Evolutionary conservation across 305 asterid species (phyloP), one percentile per base, ranked within the genome.

Genomic region (Ilex paraguariensis): DNA sequence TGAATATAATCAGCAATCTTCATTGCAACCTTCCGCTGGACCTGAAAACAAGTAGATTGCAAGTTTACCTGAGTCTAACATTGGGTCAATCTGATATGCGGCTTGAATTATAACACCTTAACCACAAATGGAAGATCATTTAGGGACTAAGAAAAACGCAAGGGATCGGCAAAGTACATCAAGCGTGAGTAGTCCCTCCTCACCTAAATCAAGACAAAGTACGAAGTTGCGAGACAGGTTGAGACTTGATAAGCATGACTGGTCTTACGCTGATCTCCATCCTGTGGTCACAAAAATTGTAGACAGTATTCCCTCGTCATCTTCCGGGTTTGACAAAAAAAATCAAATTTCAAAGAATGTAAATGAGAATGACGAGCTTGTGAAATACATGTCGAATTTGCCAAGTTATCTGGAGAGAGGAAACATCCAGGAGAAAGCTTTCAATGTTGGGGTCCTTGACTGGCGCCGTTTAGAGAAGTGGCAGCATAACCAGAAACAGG

Each of bases 301-400:
- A 11, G 74, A 76, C 51, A 54, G 13, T 59, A 31, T 16, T 16
- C 36, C 50, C 6, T 59, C 53, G n/a, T 72, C 68, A 30, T 59
- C 84, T 54, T 59, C 59, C 57, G 79, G 49, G 46, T 56, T 70
- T 53, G 72, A 59, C 67, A 63, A 60, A 63, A 84, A 78, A 73
- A 76, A 79, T 42, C 69, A 44, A 10, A 70, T 28, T 11, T 73
- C 70, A 59, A 62, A 54, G 55, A 80, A 63, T 63, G 64, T 36
- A 1, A 57, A 36, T 44, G 66, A 75, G 54, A 77, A 74, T 53
- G 91, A 84, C 68, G 96, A 88, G 76, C 77, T 86, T 45, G 88
- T 88, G 16, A 80, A 81, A 74, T 80, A 82, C 85, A 88, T 88
- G 96, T 86, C 96, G n/a, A 79, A 75, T 73, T 84, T 88, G 69